Conservation (phyloP, 2,329 filamentous ascomycete species). For the Claviceps arundinis region DNA sequence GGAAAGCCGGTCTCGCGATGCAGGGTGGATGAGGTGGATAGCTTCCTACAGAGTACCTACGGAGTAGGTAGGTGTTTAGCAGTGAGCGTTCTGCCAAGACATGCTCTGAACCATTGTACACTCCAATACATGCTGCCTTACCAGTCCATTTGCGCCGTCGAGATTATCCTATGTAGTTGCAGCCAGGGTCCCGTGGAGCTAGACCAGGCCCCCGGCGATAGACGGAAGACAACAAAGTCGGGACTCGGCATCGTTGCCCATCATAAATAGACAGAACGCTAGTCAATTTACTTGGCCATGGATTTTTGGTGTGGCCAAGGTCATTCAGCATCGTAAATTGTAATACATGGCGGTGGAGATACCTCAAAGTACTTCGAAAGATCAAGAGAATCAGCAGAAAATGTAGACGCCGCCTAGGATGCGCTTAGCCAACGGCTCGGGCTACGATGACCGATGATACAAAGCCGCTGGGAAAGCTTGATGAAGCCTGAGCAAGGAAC, state of each 20-base stretch:
- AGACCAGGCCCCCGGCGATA: not conserved
- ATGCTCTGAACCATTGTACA: not conserved
- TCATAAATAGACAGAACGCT: not conserved
- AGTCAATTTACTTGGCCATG: not conserved
- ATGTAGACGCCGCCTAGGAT: not conserved
- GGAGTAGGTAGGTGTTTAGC: not conserved
- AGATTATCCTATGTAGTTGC: conserved; percentile 7
- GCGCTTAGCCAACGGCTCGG: not conserved
- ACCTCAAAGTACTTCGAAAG: not conserved
- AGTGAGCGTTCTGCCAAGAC: conserved; percentile 2
- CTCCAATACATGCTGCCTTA: not conserved
- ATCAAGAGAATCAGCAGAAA: not conserved
- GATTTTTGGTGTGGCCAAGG: not conserved
- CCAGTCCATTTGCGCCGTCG: conserved; percentile 8
- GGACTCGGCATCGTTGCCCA: not conserved
- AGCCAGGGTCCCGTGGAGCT: conserved; percentile 2
- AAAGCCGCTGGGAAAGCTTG: not conserved
- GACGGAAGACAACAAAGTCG: not conserved
- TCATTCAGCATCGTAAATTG: not conserved
- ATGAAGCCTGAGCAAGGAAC: not conserved
- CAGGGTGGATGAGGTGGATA: conserved; percentile 5
- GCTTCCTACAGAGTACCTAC: not conserved
- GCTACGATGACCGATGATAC: not conserved
- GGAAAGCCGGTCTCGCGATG: conserved; percentile 3
- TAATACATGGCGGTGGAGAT: not conserved